Base-by-base conservation (phyloP, 2,329 filamentous ascomycete species). In the Gaeumannomyces tritici region DNA sequence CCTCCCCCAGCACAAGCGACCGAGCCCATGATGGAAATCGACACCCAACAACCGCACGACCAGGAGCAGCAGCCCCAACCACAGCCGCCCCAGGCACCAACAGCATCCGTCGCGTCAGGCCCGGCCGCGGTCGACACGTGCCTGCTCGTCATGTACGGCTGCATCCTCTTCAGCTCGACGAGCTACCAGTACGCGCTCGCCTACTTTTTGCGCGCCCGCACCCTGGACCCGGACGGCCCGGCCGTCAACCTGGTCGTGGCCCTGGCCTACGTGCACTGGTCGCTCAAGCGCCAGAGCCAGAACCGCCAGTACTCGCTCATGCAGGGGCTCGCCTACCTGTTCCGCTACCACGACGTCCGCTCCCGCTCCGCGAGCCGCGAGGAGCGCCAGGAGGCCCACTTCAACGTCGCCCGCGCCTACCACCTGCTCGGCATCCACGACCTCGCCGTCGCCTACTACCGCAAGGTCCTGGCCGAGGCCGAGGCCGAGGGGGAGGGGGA, bases 221-320 rank as follows among this genome's bases (percentile, higher is more conserved):
- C 90, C 1, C 76, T 97, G 2, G 88, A 92, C 66, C 89, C 90
- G 0, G 75, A 82, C 9, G 96, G 96, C 69, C 83, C 89, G 0
- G 85, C 90, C 69, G 83, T 97, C 66, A 89, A 91, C 65, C 82
- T 99, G 13, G 89, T 85, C 68, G 87, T 97, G 28, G 92, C 88
- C 0, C 82, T 95, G 15, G 88, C 88, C 33, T 98, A 96, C 73
- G 84, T 97, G 54, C 91, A 97, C 72, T 89, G 95, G 72, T 88
- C 89, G 0, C 83, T 97, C 70, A 97, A 98, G 73, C 84, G 93
- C 2, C 91, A 96, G 73, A 87, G 89, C 0, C 91, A 93, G 59
- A 98, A 98, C 71, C 81, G 95, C 1, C 93, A 98, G 71, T 93
- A 90, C 70, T 84, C 92, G 55, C 86, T 97, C 55, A 81, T 91